Base-by-base conservation (phyloP, 176 grass and related monocot species). In the Juncus effusus region DNA sequence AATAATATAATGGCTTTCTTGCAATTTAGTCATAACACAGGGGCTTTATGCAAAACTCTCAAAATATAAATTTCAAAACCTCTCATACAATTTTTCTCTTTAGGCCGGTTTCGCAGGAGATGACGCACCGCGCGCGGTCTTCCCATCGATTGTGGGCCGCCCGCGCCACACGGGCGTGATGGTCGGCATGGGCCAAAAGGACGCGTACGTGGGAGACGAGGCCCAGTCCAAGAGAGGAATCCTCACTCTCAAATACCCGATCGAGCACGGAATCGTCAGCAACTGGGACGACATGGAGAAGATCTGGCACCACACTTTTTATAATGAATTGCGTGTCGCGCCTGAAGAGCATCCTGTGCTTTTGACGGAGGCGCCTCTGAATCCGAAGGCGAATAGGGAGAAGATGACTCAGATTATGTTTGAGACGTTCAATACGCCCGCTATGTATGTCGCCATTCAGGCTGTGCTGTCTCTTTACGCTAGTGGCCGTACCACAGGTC, bases 281-380 rank as follows among this genome's bases (percentile, higher is more conserved):
- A 87, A 87, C 64, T 87, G 84, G 84, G 84, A 87, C 66, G 84
- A 87, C 74, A 87, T 87, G 84, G 84, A 87, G 39, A 87, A 87
- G 75, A 87, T 87, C 58, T 87, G 84, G 84, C 84, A 87, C 7
- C 84, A 87, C 62, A 87, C 84, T 45, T 87, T 87, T 76, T 87
- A 87, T 69, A 87, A 87, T 9, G 84, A 87, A 75, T 79, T 87
- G 44, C 69, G 84, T 42, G 84, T 87, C 0, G 84, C 84, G 16
- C 84, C 84, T 6, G 84, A 87, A 71, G 84, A 87, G 70, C 84
- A 87, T 54, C 84, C 84, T 2, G 72, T 87, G 0, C 6, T 87
- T 0, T 72, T 87, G 1, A 87, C 84, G 0, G 84, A 87, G 67
- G 84, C 84, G 0, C 84, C 84, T 3, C 84, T 87, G 65, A 87